Evolutionary conservation across 2,329 filamentous ascomycete species (phyloP), one percentile per base, ranked within the genome.

Genomic region (Paecilomyces formosus): DNA sequence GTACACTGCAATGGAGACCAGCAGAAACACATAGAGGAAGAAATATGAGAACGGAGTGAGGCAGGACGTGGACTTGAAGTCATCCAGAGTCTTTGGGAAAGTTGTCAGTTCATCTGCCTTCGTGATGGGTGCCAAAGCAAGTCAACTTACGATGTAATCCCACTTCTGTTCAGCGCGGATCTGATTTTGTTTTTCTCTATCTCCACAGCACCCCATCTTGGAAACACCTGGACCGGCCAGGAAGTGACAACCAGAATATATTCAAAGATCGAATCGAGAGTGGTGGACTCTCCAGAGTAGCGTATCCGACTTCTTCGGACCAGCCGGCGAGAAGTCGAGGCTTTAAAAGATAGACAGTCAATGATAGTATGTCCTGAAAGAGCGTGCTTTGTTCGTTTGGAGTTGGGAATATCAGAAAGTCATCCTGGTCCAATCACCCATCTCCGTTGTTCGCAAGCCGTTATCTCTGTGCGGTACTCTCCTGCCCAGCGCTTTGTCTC

Each of bases 101-200:
- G 57, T 3, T 39, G 51, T 62, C 28, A 64, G 59, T 58, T 49
- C 3, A 8, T 45, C 39, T 9, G 15, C 15, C 8, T 45, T 45
- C 39, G 39, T 21, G n/a, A 1, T 9, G 7, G 8, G 39, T 45
- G 6, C n/a, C 18, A 61, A 22, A 51, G 26, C 58, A 2, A 53
- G 15, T 11, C 33, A 24, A 62, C 88, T 70, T 78, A 91, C 89
- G 72, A 97, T 92, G 72, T 92, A 96, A 69, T 92, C 90, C 93
- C 93, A 97, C 81, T 92, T 89, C 78, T 94, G 90, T 75, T 97
- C 93, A 60, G 89, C 86, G 62, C 84, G 82, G 62, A 93, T 82
- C 62, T 88, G 81, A 64, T 80, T 82, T 70, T 79, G 72, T 70
- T 88, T 88, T 62, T 77, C 74, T 65, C 76, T 68, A 62, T 85